Evolutionary conservation across 2,329 filamentous ascomycete species (phyloP), one percentile per base, ranked within the genome.

Genomic region (Ophiostoma angusticollis): DNA sequence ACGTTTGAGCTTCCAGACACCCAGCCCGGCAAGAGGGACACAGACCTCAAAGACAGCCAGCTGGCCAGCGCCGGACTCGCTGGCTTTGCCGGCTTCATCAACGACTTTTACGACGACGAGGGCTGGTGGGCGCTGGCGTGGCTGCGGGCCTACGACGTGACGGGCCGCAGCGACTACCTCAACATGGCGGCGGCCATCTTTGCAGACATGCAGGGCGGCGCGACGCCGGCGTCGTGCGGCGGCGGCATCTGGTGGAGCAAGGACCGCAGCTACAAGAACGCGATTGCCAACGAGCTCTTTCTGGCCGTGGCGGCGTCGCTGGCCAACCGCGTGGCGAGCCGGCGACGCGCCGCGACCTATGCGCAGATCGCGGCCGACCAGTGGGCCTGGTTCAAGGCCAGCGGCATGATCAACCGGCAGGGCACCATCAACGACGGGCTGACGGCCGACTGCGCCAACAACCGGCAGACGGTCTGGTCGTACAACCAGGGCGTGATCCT

Each of bases 111-210:
- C 48, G 73, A 78, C 48, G 73, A 78, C 50, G 69, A 74, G 53
- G 65, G 72, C 24, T 78, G 73, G 73, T 78, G 74, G 74, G 72
- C 66, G 3, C 58, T 77, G 37, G 73, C 64, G 12, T 67, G 69
- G 62, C 68, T 77, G 42, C 62, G 66, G 29, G 60, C 65, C 5
- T 72, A 64, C 50, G 72, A 76, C 51, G 53, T 68, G 9, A 70
- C 61, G 3, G 55, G 58, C 9, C 54, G 68, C 14, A 35, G 50
- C 6, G 56, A 56, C 27, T 76, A 72, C 48, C 63, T 76, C 11
- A 48, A 65, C 38, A 61, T 62, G 29, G 72, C 72, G 1, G 61
- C 65, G 42, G 47, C 55, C 13, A 66, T 77, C 32, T 76, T 72
- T 40, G 60, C 67, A 24, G 69, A 76, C 50, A 70, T 75, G 61